Base-by-base conservation (phyloP, 768 basidiomycete genomes). In the Rubroboletus satanas region DNA sequence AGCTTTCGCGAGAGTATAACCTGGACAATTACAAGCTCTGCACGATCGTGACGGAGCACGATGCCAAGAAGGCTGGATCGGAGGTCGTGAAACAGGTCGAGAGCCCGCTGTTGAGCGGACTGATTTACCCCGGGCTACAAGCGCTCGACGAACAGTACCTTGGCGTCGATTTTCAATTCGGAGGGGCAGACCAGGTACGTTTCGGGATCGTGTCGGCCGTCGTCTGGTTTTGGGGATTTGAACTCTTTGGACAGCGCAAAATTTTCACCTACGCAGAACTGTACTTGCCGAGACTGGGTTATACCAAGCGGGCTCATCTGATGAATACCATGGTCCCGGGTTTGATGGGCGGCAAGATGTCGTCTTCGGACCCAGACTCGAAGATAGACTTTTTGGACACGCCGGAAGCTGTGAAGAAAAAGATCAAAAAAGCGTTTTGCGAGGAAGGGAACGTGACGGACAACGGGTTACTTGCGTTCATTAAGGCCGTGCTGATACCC, bases 291-390 rank as follows among this genome's bases (percentile, higher is more conserved):
- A 80, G 83, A 58, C 80, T 98, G 32, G 97, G 96, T 35, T 98
- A 98, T 76, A 74, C 77, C 49, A 98, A 97, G 73, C 92, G 96
- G 33, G 90, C 95, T 0, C 97, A 99, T 70, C 79, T 99, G 43
- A 99, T 99, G 97, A 99, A 98, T 73, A 77, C 83, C 33, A 98
- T 98, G 95, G 93, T 98, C 0, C 94, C 95, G 31, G 94, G 95
- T 42, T 79, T 97, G 33, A 85, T 86, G 41, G 95, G 95, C 32
- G 91, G 93, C 17, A 99, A 99, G 69, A 98, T 99, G 97, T 97
- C 94, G 15, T 88, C 94, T 1, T 98, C 96, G 1, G 96, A 98
- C 63, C 93, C 93, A 31, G 92, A 97, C 70, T 94, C 90, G 59
- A 99, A 99, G 73, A 96, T 98, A 69, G 97, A 99, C 75, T 92